Evolutionary conservation across 495 filamentous ascomycete species (phyloP).

Genomic region (Acidiella bohemica): DNA sequence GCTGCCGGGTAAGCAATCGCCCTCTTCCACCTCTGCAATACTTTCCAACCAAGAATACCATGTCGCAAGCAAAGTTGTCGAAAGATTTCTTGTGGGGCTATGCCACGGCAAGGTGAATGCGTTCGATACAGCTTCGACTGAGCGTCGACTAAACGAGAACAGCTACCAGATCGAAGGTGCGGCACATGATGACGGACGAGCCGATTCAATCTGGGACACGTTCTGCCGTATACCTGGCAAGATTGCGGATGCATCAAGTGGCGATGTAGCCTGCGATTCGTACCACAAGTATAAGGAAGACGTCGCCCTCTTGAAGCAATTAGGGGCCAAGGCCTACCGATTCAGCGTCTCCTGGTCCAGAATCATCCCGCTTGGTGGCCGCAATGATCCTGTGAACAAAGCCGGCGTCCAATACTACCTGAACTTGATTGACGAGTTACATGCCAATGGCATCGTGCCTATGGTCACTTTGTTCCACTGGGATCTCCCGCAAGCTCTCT

Average conservation of each 20-base stretch:
- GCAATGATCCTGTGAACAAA: slow-evolving; percentile 22
- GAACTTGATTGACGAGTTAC: slow-evolving; percentile 23
- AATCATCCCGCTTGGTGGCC: slow-evolving; percentile 27
- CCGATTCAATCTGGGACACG: slow-evolving; percentile 25
- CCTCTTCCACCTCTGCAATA: background rate
- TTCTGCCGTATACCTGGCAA: slow-evolving; percentile 22
- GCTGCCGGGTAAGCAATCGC: background rate
- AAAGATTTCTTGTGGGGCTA: slow-evolving; percentile 74
- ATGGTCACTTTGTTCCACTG: slow-evolving; percentile 26
- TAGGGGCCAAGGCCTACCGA: slow-evolving; percentile 25
- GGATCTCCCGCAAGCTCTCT: slow-evolving; percentile 24
- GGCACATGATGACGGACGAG: slow-evolving; percentile 25
- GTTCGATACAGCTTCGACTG: no score
- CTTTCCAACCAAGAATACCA: background rate
- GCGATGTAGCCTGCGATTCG: slow-evolving; percentile 27
- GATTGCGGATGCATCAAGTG: slow-evolving; percentile 22
- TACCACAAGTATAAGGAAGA: slow-evolving; percentile 31
- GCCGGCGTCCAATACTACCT: slow-evolving; percentile 25
- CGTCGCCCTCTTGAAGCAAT: slow-evolving; percentile 24
- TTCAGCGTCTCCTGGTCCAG: slow-evolving; percentile 28
- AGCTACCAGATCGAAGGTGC: slow-evolving; percentile 29
- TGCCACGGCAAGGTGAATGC: slow-evolving; percentile 65
- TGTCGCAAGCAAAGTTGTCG: slow-evolving; percentile 36
- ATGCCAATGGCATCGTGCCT: slow-evolving; percentile 21
- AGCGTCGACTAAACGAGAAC: no score